Conservation (phyloP, 2,329 filamentous ascomycete species). For the Niveomyces coronatus region DNA sequence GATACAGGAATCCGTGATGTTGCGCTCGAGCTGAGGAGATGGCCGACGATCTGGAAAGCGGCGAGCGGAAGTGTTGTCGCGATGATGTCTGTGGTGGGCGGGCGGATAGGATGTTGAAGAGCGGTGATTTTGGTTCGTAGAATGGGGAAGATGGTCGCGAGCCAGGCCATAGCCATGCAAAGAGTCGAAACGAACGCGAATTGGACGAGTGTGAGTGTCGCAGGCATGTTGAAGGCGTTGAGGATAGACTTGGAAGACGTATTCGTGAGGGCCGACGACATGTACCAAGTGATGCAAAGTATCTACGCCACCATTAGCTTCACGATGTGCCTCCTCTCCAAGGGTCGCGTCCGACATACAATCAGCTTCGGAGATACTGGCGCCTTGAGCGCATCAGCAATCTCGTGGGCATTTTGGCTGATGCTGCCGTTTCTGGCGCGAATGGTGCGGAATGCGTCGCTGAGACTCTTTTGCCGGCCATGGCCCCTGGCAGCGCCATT, state of each 20-base stretch:
- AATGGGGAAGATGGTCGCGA: conserved; percentile 61
- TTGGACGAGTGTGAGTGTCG: conserved; percentile 85
- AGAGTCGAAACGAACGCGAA: conserved; percentile 87
- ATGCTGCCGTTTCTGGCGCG: conserved; percentile 73
- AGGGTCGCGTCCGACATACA: conserved; percentile 38
- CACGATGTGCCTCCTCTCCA: background rate
- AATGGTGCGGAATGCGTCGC: conserved; percentile 78
- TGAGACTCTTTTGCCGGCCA: conserved; percentile 72
- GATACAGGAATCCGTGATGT: conserved; percentile 94
- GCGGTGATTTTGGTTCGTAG: conserved; percentile 65
- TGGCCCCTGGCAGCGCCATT: conserved; percentile 38
- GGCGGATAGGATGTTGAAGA: conserved; percentile 72
- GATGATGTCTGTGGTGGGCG: conserved; percentile 72
- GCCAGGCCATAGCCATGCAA: conserved; percentile 69
- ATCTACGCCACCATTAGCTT: conserved; percentile 37
- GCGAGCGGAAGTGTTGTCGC: conserved; percentile 83
- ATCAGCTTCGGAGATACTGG: conserved; percentile 82
- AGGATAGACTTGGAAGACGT: conserved; percentile 97
- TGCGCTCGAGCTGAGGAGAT: conserved; percentile 87
- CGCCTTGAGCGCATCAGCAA: conserved; percentile 81
- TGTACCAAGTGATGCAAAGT: conserved; percentile 87
- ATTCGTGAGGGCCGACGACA: conserved; percentile 90
- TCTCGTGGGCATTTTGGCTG: conserved; percentile 85
- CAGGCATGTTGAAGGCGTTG: conserved; percentile 80
- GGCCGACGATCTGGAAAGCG: conserved; percentile 84